phyloP scores from a whole-genome alignment of 2,329 filamentous ascomycete genomes.

The Monilinia vaccinii-corymbosi region DNA sequence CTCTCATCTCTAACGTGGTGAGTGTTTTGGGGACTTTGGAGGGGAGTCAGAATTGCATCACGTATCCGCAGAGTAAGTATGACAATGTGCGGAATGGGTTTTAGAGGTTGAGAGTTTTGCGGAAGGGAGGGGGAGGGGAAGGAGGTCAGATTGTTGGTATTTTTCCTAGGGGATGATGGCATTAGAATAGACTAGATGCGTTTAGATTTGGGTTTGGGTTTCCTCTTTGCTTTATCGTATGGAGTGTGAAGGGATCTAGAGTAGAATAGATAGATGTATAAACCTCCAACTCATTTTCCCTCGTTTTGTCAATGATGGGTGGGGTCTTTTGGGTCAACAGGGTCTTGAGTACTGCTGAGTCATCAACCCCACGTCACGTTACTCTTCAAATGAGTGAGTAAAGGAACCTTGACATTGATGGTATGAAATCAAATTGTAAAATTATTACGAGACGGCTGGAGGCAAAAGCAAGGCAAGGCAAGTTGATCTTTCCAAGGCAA shows the following conservation, averaged over 20 bases:
- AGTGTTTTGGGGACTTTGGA: constrained; percentile 47
- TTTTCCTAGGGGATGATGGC: too few species aligned
- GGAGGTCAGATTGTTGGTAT: too few species aligned
- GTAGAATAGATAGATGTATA: too few species aligned
- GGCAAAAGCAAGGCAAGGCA: neutral
- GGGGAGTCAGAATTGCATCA: constrained; percentile 47
- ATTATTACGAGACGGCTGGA: neutral
- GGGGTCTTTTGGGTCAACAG: too few species aligned
- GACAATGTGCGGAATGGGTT: constrained; percentile 58
- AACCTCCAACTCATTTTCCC: too few species aligned
- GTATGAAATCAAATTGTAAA: neutral
- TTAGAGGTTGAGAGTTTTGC: too few species aligned
- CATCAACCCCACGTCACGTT: neutral
- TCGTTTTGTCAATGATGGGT: too few species aligned
- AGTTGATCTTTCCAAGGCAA: neutral
- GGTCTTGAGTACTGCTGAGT: neutral
- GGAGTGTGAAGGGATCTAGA: too few species aligned
- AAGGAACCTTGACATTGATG: neutral
- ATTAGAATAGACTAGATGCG: too few species aligned
- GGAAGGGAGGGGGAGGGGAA: too few species aligned
- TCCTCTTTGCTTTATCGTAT: too few species aligned
- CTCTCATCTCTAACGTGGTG: constrained; percentile 60
- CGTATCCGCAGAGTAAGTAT: constrained; percentile 58
- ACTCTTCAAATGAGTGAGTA: neutral
- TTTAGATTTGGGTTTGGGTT: too few species aligned